Percentiles rank a stretch among this genome's conserved stretches.
Conservation (phyloP, 1,139 yeast species). For the Suhomyces terraborum region DNA sequence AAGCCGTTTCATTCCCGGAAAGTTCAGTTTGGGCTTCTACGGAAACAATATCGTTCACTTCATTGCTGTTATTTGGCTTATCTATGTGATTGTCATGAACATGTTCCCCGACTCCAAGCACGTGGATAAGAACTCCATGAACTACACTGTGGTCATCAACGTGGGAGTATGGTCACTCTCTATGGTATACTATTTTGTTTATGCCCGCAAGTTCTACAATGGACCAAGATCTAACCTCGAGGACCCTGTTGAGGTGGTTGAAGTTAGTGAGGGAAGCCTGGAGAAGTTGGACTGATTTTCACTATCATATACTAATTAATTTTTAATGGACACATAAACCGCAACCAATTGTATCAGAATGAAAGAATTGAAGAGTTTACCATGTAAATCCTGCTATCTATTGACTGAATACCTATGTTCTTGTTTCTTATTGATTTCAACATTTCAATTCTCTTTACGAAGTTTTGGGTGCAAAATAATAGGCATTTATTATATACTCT, state of each 20-base stretch:
- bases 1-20: slow-evolving; percentile 32
- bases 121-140: slow-evolving; percentile 36
- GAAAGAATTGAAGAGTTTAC: too few species aligned
- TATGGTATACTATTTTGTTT: slow-evolving; percentile 29
- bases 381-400: too few species aligned
- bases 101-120: slow-evolving; percentile 41
- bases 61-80: slow-evolving; percentile 30
- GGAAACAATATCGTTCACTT: slow-evolving; percentile 28
- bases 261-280: slow-evolving; percentile 1
- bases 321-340: too few species aligned
- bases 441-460: too few species aligned
- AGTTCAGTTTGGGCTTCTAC: slow-evolving; percentile 33
- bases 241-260: slow-evolving; percentile 5
- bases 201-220: slow-evolving; percentile 24
- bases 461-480: slow-evolving; percentile 2
- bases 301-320: too few species aligned
- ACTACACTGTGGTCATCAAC: slow-evolving; percentile 39
- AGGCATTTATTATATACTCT: too few species aligned
- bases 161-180: slow-evolving; percentile 39
- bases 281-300: slow-evolving; percentile 2
- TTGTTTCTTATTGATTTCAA: too few species aligned
- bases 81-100: slow-evolving; percentile 35
- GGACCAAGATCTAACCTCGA: slow-evolving; percentile 44
- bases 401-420: too few species aligned
- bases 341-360: too few species aligned